Base-by-base conservation (phyloP, 805 yeast genomes). In the Henningerozyma blattae region DNA sequence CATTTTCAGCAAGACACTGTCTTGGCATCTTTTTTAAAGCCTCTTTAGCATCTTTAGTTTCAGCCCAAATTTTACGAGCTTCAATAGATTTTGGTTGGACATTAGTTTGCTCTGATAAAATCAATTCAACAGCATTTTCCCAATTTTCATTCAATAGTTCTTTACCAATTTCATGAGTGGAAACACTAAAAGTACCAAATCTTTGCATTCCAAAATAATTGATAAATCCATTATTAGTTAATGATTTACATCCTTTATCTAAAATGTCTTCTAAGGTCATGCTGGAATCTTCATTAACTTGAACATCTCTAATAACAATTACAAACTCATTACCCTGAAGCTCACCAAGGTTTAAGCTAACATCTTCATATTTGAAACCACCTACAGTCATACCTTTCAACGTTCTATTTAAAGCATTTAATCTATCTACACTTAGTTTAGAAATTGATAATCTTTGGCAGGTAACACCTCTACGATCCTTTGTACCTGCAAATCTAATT, bases 141-240 rank as follows among this genome's bases (percentile, higher is more conserved):
- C 94, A 91, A 36, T 86, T 75, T 24, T 72, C 73, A 32, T 72
- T 65, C 32, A 91, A 60, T 18, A 89, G 64, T 40, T 68, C 68
- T 40, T 72, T 72, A 32, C 99, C 99, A 34, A 87, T 66, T 20
- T 68, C 70, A 56, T 91, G 96, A 0, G 98, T 87, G 3, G 97
- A 84, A 19, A 86, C 68, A 10, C 95, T 82, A 50, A 85, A 89
- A 0, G 98, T 87, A 19, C 99, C 99, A 55, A 91, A 91, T 50
- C 99, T 67, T 63, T 91, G 99, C 87, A 91, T 79, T n/a, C 99
- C 99, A 54, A 71, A 91, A 52, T 91, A 91, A 56, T 91, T 91
- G 42, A 91, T 79, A 49, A 84, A 91, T 0, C 99, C 99, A 19
- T 68, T 64, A 1, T 63, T 64, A 33, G 64, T 62, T 34, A 89